Percentiles rank a stretch among this genome's conserved stretches.
Evolutionary conservation across 2,329 filamentous ascomycete genomes (phyloP).

Genomic region (Tolypocladium capitatum): DNA sequence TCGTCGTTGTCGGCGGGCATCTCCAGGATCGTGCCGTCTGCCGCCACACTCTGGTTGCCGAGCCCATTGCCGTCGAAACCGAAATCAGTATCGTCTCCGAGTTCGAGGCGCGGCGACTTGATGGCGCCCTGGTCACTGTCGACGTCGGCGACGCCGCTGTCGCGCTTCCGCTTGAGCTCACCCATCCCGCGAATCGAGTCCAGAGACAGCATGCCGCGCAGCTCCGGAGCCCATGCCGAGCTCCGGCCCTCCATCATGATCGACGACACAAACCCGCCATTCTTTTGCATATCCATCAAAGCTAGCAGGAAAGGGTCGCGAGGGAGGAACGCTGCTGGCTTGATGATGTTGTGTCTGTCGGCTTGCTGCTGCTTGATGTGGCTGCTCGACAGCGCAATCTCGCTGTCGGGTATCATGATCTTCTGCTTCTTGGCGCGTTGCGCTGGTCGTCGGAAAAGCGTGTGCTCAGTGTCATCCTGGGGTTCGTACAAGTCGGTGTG

Average conservation of each 20-base stretch:
- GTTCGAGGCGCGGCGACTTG: conserved; percentile 56
- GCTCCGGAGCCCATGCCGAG: conserved; percentile 77
- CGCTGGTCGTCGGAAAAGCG: conserved; percentile 52
- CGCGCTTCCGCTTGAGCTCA: conserved; percentile 87
- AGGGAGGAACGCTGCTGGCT: conserved; percentile 69
- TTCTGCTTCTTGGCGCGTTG: conserved; percentile 66
- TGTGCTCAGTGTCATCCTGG: conserved; percentile 41
- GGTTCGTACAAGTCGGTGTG: conserved; percentile 50
- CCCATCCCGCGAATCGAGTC: conserved; percentile 63
- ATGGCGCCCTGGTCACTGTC: conserved; percentile 50
- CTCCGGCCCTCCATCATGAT: conserved; percentile 72
- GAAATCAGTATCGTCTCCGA: conserved; percentile 52
- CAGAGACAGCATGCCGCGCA: conserved; percentile 82
- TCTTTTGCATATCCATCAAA: conserved; percentile 83
- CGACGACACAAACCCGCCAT: conserved; percentile 75
- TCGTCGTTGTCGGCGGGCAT: conserved; percentile 48
- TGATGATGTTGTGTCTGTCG: conserved; percentile 76
- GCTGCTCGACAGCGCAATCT: conserved; percentile 61
- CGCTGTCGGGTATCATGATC: conserved; percentile 66
- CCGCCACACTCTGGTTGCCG: conserved; percentile 38
- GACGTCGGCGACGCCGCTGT: conserved; percentile 72
- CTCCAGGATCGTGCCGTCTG: conserved; percentile 51
- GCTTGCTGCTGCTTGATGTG: conserved; percentile 79
- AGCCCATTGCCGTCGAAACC: conserved; percentile 33
- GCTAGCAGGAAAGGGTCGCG: conserved; percentile 77